Conservation (phyloP, 441 rosid species). For the Croton setiger region DNA sequence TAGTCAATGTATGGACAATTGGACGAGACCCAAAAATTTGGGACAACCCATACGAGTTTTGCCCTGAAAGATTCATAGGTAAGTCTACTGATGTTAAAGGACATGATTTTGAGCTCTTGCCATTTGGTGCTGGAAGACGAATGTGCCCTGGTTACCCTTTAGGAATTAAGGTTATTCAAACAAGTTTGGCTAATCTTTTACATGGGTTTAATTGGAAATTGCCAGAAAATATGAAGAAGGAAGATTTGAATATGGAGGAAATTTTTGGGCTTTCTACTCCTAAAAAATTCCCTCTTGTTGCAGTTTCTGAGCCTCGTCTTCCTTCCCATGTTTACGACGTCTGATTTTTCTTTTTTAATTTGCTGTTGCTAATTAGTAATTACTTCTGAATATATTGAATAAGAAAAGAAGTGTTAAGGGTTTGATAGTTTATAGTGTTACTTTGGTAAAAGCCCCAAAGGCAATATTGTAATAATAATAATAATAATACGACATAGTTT, state of each 20-base stretch:
- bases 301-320: slow-evolving; percentile 41
- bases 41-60: slow-evolving; percentile 47
- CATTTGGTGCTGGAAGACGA: slow-evolving; percentile 47
- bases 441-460: no score
- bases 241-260: slow-evolving; percentile 55
- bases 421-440: no score
- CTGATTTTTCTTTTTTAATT: background rate
- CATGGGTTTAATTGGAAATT: slow-evolving; percentile 37
- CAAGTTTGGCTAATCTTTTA: slow-evolving; percentile 34
- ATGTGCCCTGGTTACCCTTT: slow-evolving; percentile 35
- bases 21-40: slow-evolving; percentile 43
- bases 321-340: slow-evolving; percentile 34
- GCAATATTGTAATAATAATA: no score
- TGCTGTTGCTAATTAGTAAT: background rate
- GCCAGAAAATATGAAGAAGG: slow-evolving; percentile 27
- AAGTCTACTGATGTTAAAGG: slow-evolving; percentile 33
- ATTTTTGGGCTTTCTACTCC: slow-evolving; percentile 56
- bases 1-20: slow-evolving; percentile 50
- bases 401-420: background rate
- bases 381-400: no score
- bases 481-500: no score
- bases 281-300: slow-evolving; percentile 44
- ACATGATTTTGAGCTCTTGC: slow-evolving; percentile 34
- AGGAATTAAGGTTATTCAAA: slow-evolving; percentile 27
- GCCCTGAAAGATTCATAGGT: slow-evolving; percentile 47